A percentile compares a stretch with the other conserved stretches of the same genome.
phyloP scores from a whole-genome alignment of 176 grass and related monocot genomes.

The Thalia dealbata region DNA sequence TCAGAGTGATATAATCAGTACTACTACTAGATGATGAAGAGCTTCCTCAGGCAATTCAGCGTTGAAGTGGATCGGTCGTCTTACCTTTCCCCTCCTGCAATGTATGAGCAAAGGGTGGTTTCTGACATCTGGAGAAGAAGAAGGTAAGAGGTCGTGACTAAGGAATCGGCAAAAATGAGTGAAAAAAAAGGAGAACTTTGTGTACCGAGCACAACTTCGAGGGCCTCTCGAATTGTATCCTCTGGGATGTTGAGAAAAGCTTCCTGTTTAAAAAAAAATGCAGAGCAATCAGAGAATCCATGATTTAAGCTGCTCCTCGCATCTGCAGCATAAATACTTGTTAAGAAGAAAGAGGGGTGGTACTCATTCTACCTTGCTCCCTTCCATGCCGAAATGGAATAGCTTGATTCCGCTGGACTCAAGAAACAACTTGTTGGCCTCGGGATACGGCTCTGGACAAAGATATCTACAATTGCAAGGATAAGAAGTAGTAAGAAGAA shows the following conservation, averaged over 20 bases:
- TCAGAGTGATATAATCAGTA: too few species aligned
- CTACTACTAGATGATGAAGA: not conserved
- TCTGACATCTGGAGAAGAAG: constrained; percentile 42
- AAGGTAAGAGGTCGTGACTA: not conserved
- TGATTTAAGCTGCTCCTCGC: not conserved
- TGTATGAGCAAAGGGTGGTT: constrained; percentile 90
- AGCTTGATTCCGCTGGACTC: not conserved
- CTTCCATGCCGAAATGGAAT: not conserved
- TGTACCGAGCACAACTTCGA: constrained; percentile 77
- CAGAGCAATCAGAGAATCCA: not conserved
- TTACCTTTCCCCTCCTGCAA: constrained; percentile 86
- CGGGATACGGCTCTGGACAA: constrained; percentile 12
- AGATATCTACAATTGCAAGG: not conserved
- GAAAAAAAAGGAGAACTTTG: not conserved
- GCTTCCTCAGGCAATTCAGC: not conserved
- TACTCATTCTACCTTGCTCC: not conserved
- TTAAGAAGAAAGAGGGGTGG: not conserved
- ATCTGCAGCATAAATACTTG: not conserved
- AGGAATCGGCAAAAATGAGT: not conserved
- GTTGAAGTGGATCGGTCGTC: not conserved
- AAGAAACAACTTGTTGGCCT: not conserved
- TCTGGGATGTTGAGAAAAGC: constrained; percentile 54
- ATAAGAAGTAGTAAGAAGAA: not conserved
- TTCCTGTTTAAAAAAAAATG: constrained; percentile 35
- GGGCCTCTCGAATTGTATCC: constrained; percentile 64